phyloP scores from a whole-genome alignment of 1,139 yeast genomes.

The Debaryomyces nepalensis region DNA sequence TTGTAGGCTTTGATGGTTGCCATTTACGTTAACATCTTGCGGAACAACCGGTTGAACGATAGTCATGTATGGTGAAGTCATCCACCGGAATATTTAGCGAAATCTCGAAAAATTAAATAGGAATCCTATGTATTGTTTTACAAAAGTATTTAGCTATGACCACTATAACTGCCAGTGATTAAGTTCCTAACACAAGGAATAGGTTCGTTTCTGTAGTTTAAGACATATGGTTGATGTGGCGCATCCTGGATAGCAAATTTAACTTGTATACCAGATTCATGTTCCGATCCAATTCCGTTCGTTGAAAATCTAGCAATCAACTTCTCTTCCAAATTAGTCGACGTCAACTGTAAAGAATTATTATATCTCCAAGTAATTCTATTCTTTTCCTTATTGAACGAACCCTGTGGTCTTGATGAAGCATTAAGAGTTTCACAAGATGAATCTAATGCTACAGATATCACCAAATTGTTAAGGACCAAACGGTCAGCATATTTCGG shows the following conservation, averaged over 20 bases:
- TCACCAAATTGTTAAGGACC: slow-evolving; percentile 61
- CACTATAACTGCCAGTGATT: slow-evolving; percentile 43
- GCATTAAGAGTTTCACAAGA: slow-evolving; percentile 64
- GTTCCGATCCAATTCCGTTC: slow-evolving; percentile 61
- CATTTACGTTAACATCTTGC: too few relatives aligned
- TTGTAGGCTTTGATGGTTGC: too few relatives aligned
- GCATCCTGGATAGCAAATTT: slow-evolving; percentile 53
- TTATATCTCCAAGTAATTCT: slow-evolving; percentile 84
- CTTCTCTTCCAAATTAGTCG: slow-evolving; percentile 51
- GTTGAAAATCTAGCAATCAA: slow-evolving; percentile 76
- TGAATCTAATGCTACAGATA: slow-evolving; percentile 62
- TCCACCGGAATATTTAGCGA: too few relatives aligned
- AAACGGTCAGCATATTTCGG: slow-evolving; percentile 51
- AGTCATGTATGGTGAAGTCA: too few relatives aligned
- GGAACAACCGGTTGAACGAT: too few relatives aligned
- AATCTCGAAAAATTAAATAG: too few relatives aligned
- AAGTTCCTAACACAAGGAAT: slow-evolving; percentile 40
- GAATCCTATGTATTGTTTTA: too few relatives aligned
- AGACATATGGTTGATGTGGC: slow-evolving; percentile 26
- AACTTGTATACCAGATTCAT: slow-evolving; percentile 71
- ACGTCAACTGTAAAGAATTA: slow-evolving; percentile 49
- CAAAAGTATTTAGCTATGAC: slow-evolving; percentile 29
- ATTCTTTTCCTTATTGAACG: slow-evolving; percentile 81
- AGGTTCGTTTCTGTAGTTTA: slow-evolving; percentile 23
- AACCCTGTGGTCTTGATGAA: slow-evolving; percentile 87